Base-by-base conservation (phyloP, 169 alveolate genomes). In the Theileria annulata region DNA sequence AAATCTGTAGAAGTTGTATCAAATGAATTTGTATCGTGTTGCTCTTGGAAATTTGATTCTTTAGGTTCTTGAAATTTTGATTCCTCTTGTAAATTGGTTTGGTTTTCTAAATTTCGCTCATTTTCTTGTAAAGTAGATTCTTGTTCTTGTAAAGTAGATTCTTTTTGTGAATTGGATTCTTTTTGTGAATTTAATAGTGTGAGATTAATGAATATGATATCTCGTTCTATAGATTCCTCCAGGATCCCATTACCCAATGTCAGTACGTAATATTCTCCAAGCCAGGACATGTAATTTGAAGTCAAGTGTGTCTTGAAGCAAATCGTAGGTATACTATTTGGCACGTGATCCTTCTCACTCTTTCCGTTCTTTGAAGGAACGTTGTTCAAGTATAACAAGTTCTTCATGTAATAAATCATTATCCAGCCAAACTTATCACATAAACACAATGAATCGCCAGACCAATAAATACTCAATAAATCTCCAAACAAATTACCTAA, bases 401-500 rank as follows among this genome's bases (percentile, higher is more conserved):
- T 33, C 73, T 75, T 80, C 69, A 75, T 62, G 66, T 80, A 63
- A 37, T 80, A 80, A 28, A 80, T 35, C 71, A 80, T 42, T 28
- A 72, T 31, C 88, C 88, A 80, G 33, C 88, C 88, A 51, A 27
- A 70, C 59, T 58, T 48, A 78, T 80, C 83, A 30, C 42, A 63
- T 49, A 80, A 71, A 6, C 81, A 35, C n/a, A 80, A 77, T 67
- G 77, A 72, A 64, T 80, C 88, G n/a, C 78, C 82, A 2, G 83
- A 25, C 88, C 88, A 80, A 17, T 25, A 75, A 0, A 72, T 73
- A 67, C 75, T 62, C 42, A 62, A 25, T 17, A 80, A 71, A 62
- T 80, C 88, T 28, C 88, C 88, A 48, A 80, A 80, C 30, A 80
- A 76, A 21, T 75, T 71, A 0, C 76, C 86, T 58, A 37, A 69